Evolutionary conservation across 164 flowering plant genomes (phyloP).

Genomic region (Chimonanthus salicifolius): DNA sequence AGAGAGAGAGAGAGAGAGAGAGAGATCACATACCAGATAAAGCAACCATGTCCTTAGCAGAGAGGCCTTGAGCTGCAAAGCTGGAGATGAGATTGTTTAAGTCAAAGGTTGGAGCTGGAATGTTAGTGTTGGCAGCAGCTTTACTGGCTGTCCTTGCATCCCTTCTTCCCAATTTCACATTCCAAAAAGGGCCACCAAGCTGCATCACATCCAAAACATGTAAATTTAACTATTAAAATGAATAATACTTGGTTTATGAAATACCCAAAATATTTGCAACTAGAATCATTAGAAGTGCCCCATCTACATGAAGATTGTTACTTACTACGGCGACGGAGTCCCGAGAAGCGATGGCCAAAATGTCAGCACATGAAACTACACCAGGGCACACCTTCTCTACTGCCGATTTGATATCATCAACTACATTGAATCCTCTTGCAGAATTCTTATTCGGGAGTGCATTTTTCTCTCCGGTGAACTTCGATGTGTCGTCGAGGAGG

Average conservation of each 20-base stretch:
- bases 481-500: slow-evolving; percentile 10
- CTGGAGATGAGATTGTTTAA: slow-evolving; percentile 24
- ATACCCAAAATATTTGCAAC: not conserved
- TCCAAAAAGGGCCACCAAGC: slow-evolving; percentile 36
- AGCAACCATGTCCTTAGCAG: slow-evolving; percentile 31
- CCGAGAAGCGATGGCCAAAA: slow-evolving; percentile 3
- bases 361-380: slow-evolving; percentile 9
- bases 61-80: slow-evolving; percentile 28
- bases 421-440: slow-evolving; percentile 6
- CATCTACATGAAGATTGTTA: not conserved
- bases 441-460: slow-evolving; percentile 2
- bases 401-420: slow-evolving; percentile 2
- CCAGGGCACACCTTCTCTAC: slow-evolving; percentile 10
- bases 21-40: not conserved
- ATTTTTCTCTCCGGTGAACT: slow-evolving; percentile 11
- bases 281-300: not conserved
- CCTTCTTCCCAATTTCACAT: slow-evolving; percentile 34
- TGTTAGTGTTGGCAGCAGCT: slow-evolving; percentile 27
- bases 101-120: slow-evolving; percentile 25
- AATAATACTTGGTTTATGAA: no score
- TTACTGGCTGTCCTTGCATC: slow-evolving; percentile 37
- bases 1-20: slow-evolving; percentile 20
- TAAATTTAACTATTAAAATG: no score
- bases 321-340: slow-evolving; percentile 10
- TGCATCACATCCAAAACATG: slow-evolving; percentile 6